phyloP scores from a whole-genome alignment of 2,329 filamentous ascomycete genomes.

The Fusarium virguliforme region DNA sequence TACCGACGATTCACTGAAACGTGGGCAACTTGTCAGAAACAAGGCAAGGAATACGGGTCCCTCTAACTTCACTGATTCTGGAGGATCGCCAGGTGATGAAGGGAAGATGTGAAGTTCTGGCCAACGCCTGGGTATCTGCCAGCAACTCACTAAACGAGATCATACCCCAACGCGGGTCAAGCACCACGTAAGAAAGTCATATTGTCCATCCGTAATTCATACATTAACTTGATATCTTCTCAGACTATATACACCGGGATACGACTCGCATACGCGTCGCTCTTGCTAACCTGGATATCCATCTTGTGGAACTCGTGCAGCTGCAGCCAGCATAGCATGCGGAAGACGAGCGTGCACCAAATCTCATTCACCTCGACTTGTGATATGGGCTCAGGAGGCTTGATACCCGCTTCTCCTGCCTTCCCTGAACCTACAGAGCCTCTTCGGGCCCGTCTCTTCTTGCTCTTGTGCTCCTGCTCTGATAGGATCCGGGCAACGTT shows the following conservation, averaged over 20 bases:
- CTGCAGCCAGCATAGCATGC: constrained; percentile 59
- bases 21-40: constrained; percentile 63
- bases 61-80: constrained; percentile 42
- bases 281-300: constrained; percentile 55
- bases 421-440: constrained; percentile 4
- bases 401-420: not conserved
- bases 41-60: constrained; percentile 58
- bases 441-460: constrained; percentile 18
- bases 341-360: constrained; percentile 57
- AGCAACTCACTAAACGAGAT: not conserved
- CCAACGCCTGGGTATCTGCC: not conserved
- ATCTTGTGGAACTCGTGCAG: constrained; percentile 59
- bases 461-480: constrained; percentile 22
- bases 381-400: not conserved
- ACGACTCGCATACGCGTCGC: constrained; percentile 55
- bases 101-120: not conserved
- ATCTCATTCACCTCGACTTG: constrained; percentile 39
- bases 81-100: not conserved
- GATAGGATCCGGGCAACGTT: constrained; percentile 23
- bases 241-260: constrained; percentile 56
- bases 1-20: constrained; percentile 64
- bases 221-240: not conserved
- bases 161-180: not conserved
- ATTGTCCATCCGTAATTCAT: not conserved
- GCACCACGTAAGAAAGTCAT: not conserved